These are phyloP conservation scores for Dactylorhiza incarnata DNA, from an alignment of 106 monocot genomes.

Conservation along the genomic window DNA sequence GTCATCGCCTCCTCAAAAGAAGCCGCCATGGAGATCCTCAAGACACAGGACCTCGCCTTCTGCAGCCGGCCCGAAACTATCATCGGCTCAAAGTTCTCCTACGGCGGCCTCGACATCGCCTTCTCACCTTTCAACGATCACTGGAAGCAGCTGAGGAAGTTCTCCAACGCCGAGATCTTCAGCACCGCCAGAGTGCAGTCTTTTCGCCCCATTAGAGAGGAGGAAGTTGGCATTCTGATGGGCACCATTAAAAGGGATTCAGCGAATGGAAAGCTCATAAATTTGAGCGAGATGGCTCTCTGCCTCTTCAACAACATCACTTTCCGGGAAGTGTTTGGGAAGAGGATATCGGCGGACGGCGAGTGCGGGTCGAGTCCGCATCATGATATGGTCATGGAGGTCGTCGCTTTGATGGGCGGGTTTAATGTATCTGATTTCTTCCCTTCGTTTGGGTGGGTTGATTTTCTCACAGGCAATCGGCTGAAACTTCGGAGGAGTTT, in stretches of 20 bases:
- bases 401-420: neutral
- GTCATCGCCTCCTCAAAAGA: slow-evolving; percentile 17
- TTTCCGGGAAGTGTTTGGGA: neutral
- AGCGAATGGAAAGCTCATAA: neutral
- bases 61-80: neutral
- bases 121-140: slow-evolving; percentile 7
- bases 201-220: neutral
- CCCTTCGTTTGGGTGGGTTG: neutral
- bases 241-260: neutral
- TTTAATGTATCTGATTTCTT: neutral
- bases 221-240: neutral
- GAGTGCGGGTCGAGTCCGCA: neutral
- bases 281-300: neutral
- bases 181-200: neutral
- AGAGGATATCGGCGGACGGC: neutral
- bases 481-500: neutral
- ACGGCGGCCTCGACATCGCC: slow-evolving; percentile 4
- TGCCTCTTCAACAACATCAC: slow-evolving; percentile 1
- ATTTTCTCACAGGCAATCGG: neutral
- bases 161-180: slow-evolving; percentile 5
- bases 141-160: slow-evolving; percentile 9
- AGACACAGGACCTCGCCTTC: slow-evolving; percentile 14
- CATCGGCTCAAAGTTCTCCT: neutral
- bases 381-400: neutral
- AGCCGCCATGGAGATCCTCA: slow-evolving; percentile 5